These are phyloP conservation scores for Harringtonia aguacate DNA, from an alignment of 2,329 filamentous ascomycete species.

Conservation along the genomic window DNA sequence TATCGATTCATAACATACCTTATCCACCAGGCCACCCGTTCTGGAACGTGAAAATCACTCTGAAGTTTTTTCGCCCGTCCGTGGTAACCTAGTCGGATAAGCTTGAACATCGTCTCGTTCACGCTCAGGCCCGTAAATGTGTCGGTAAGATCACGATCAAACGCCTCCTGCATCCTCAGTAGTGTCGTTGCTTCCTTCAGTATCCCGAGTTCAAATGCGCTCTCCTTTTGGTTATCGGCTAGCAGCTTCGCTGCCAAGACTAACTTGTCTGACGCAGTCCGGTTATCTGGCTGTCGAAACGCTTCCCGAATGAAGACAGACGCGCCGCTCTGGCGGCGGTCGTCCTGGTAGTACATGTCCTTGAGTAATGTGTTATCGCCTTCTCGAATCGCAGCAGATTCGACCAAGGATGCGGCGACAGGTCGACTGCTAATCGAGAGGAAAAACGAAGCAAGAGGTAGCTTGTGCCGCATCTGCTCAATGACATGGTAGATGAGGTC, in stretches of 20 bases:
- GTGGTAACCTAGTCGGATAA: slow-evolving; percentile 71
- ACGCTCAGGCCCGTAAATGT: slow-evolving; percentile 74
- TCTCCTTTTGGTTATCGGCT: slow-evolving; percentile 67
- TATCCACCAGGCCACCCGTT: slow-evolving; percentile 84
- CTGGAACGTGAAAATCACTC: slow-evolving; percentile 83
- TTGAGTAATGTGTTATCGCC: slow-evolving; percentile 75
- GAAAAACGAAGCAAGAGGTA: slow-evolving; percentile 87
- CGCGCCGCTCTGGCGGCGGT: slow-evolving; percentile 78
- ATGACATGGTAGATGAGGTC: slow-evolving; percentile 88
- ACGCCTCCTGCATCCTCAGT: slow-evolving; percentile 72
- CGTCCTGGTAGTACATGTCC: slow-evolving; percentile 95
- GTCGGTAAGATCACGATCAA: slow-evolving; percentile 73
- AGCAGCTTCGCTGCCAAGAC: slow-evolving; percentile 77
- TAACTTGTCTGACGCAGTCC: slow-evolving; percentile 72
- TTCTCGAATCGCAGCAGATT: slow-evolving; percentile 62
- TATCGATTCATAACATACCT: slow-evolving; percentile 40
- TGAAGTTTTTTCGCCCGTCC: slow-evolving; percentile 82
- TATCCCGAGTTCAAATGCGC: slow-evolving; percentile 59
- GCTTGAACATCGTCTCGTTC: slow-evolving; percentile 84
- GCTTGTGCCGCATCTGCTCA: slow-evolving; percentile 76
- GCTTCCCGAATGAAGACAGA: slow-evolving; percentile 81
- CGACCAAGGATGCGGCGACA: slow-evolving; percentile 78
- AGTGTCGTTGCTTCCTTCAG: slow-evolving; percentile 73
- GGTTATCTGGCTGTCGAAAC: slow-evolving; percentile 57
- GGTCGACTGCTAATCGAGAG: slow-evolving; percentile 78